These are phyloP conservation scores for Periconia macrospinosa DNA, from an alignment of 2,329 filamentous ascomycete genomes.

Conservation along the genomic window DNA sequence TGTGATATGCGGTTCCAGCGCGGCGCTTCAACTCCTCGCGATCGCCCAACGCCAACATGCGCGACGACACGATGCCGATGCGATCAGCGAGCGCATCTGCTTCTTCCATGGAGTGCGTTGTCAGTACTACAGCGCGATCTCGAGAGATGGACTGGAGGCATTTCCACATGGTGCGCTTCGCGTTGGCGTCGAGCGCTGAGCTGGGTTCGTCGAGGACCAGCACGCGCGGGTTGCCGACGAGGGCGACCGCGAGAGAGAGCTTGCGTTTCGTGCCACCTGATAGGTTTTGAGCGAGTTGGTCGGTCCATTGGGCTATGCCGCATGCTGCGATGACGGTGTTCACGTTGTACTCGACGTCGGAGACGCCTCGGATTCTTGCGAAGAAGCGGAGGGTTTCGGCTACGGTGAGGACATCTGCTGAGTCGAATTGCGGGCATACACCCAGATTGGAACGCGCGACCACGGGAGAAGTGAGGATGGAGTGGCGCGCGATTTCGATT, in stretches of 20 bases:
- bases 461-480: constrained; percentile 71
- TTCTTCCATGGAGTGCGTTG: constrained; percentile 95
- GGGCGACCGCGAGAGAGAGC: constrained; percentile 80
- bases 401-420: constrained; percentile 89
- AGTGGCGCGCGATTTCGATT: constrained; percentile 75
- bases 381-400: constrained; percentile 87
- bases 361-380: constrained; percentile 77
- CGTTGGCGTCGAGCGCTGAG: constrained; percentile 85
- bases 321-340: constrained; percentile 77
- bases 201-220: constrained; percentile 87
- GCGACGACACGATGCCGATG: constrained; percentile 81
- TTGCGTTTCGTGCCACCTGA: constrained; percentile 94
- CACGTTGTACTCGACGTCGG: constrained; percentile 76
- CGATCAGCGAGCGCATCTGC: constrained; percentile 83
- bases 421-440: constrained; percentile 78
- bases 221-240: constrained; percentile 90
- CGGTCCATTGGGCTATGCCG: constrained; percentile 69
- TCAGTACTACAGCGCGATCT: constrained; percentile 84
- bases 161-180: constrained; percentile 91
- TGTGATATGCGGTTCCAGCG: constrained; percentile 77
- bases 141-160: constrained; percentile 71
- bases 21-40: constrained; percentile 71
- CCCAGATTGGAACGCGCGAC: constrained; percentile 76
- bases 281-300: constrained; percentile 75
- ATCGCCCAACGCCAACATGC: constrained; percentile 83